Percentiles rank a stretch among this genome's conserved stretches.
Conservation (phyloP, 2,329 filamentous ascomycete species). For the Bretziella fagacearum region DNA sequence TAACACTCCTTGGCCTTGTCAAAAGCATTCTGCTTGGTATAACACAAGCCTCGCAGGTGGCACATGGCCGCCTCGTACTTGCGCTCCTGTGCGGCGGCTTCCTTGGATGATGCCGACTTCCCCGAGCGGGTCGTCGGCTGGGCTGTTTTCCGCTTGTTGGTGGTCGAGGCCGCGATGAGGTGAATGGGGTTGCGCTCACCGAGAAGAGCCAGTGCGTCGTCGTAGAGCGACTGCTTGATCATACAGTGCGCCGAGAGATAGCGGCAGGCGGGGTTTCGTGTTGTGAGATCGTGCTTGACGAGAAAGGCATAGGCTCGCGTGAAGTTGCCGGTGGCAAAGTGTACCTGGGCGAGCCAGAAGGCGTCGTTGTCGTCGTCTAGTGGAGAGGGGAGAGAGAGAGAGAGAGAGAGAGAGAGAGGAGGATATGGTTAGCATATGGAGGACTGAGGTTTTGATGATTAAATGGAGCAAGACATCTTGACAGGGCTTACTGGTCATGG, state of each 20-base stretch:
- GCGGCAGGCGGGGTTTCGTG: slow-evolving; percentile 68
- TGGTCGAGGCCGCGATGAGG: slow-evolving; percentile 46
- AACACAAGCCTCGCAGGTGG: slow-evolving; percentile 82
- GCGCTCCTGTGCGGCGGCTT: slow-evolving; percentile 25
- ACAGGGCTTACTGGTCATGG: slow-evolving; percentile 64
- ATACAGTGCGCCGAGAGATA: slow-evolving; percentile 91
- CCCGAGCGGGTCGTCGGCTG: slow-evolving; percentile 29
- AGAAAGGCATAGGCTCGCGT: slow-evolving; percentile 79
- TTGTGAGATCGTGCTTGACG: slow-evolving; percentile 63
- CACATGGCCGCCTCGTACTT: slow-evolving; percentile 96
- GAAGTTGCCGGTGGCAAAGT: slow-evolving; percentile 91
- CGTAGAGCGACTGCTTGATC: slow-evolving; percentile 78
- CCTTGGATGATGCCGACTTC: slow-evolving; percentile 3
- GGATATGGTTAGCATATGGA: not conserved
- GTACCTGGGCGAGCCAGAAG: slow-evolving; percentile 95
- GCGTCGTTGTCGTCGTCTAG: slow-evolving; percentile 83
- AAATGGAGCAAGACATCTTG: not conserved
- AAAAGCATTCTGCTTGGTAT: slow-evolving; percentile 92
- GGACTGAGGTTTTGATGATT: no score
- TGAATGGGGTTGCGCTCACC: slow-evolving; percentile 91
- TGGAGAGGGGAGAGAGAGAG: not conserved
- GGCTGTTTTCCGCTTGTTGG: slow-evolving; percentile 47
- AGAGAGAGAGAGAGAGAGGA: not conserved
- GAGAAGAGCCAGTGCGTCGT: slow-evolving; percentile 71
- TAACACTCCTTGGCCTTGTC: slow-evolving; percentile 96